phyloP scores from a whole-genome alignment of 192 early-diverging fungal species.

The Helicostylum pulchrum region DNA sequence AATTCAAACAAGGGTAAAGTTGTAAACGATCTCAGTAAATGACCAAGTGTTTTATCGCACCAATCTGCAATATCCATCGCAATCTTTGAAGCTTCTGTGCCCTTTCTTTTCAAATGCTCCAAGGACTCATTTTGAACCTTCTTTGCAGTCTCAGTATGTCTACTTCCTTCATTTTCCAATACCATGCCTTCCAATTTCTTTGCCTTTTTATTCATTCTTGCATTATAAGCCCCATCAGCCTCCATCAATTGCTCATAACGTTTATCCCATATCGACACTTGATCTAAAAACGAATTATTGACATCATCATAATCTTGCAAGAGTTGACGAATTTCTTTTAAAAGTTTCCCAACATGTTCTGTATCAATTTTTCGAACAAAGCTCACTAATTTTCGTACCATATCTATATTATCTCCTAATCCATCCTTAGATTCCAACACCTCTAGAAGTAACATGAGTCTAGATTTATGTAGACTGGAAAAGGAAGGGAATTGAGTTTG shows the following conservation, averaged over 20 bases:
- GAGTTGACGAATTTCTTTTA: constrained; percentile 7
- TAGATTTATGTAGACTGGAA: constrained; percentile 48
- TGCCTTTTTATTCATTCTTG: not conserved
- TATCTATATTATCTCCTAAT: constrained; percentile 1
- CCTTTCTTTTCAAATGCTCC: constrained; percentile 36
- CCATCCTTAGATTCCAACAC: constrained; percentile 45
- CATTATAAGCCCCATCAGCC: not conserved
- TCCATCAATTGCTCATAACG: not conserved
- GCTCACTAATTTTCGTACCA: constrained; percentile 32
- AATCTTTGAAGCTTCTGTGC: constrained; percentile 31
- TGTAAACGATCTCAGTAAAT: constrained; percentile 49
- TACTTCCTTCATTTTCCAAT: constrained; percentile 21
- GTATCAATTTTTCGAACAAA: constrained; percentile 36
- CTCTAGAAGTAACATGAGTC: constrained; percentile 65
- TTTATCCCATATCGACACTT: not conserved
- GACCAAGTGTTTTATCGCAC: constrained; percentile 24
- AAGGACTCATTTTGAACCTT: constrained; percentile 40
- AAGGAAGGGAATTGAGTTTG: constrained; percentile 53
- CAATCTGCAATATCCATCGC: constrained; percentile 40
- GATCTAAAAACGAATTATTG: not conserved
- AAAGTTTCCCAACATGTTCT: constrained; percentile 8
- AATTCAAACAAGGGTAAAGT: constrained; percentile 69
- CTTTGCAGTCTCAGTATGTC: constrained; percentile 44
- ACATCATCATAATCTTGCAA: not conserved
- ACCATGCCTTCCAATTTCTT: constrained; percentile 34